These are phyloP conservation scores for Aspergillus sp. DNA, from an alignment of 2,329 filamentous ascomycete species.

Conservation along the genomic window DNA sequence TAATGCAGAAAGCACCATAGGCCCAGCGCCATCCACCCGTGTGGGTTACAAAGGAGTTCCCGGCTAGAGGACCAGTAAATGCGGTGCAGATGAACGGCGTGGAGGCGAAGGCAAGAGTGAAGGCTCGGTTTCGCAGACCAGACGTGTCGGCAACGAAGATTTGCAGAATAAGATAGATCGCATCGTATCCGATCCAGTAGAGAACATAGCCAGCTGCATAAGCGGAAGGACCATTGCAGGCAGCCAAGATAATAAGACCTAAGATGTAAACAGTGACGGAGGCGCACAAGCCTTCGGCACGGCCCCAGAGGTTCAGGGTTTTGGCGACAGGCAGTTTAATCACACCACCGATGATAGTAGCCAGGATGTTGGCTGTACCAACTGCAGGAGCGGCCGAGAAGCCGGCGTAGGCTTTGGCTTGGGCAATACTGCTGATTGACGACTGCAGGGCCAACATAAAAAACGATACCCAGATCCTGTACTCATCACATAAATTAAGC, in stretches of 20 bases:
- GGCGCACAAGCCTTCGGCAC: constrained; percentile 49
- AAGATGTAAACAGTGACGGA: constrained; percentile 42
- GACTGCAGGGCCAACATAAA: constrained; percentile 40
- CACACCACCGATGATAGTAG: constrained; percentile 49
- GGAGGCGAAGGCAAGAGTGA: constrained; percentile 51
- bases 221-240: constrained; percentile 51
- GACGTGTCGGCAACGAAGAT: constrained; percentile 59
- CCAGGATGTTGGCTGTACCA: constrained; percentile 47
- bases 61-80: constrained; percentile 47
- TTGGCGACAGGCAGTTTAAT: constrained; percentile 55
- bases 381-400: constrained; percentile 45
- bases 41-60: constrained; percentile 38
- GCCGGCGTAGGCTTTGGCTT: constrained; percentile 44
- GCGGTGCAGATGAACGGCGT: constrained; percentile 57
- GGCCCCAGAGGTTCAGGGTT: constrained; percentile 55
- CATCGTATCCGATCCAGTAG: constrained; percentile 51
- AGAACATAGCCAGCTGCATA: constrained; percentile 58
- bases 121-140: constrained; percentile 50
- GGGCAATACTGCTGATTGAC: constrained; percentile 35
- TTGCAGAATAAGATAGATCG: constrained; percentile 48
- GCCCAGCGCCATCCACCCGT: constrained; percentile 54
- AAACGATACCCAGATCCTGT: constrained; percentile 40
- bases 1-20: constrained; percentile 54
- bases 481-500: not conserved
- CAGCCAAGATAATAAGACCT: constrained; percentile 54